Evolutionary conservation across 495 filamentous ascomycete genomes (phyloP), one percentile per base, ranked within the genome.

Genomic region (Talaromyces proteolyticus): DNA sequence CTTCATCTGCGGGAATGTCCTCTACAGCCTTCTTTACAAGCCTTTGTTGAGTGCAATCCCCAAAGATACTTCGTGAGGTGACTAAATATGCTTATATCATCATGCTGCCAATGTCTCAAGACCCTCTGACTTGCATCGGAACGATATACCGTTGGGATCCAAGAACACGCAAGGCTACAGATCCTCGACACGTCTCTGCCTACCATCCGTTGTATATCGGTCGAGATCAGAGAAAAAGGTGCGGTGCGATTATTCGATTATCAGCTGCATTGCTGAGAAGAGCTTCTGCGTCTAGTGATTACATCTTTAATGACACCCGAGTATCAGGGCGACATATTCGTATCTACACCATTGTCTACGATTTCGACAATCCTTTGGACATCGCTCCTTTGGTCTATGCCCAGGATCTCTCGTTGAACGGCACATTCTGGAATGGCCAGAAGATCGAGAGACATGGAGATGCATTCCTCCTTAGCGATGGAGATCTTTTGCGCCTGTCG

Each of bases 311-410:
- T 0, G 58, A 78, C 47, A 60, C 55, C 0, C 53, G 60, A 10
- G 66, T 85, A 18, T 88, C 82, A 3, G 79, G 77, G 29, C 65
- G 64, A 29, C 83, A 87, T 44, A 59, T 84, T 12, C 76, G 77
- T n/a, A 73, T 87, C 20, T 86, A 84, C 61, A 78, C 76, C 1
- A 65, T 86, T 20, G 54, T 77, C 3, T 81, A 74, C 53, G 72
- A 79, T 46, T 39, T 57, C 18, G 64, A 69, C 2, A 57, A 66
- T 16, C 50, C 56, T 0, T 34, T 56, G 1, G 57, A 61, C 3
- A 58, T 75, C 1, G 55, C 66, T 1, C 77, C 79, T 0, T 59
- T 85, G 23, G 67, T 86, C 4, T 87, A 85, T 46, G 79, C 79
- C 18, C 70, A 82, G 38, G 80, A 87, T 49, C 59, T 79, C 6